Evolutionary conservation across 2,329 filamentous ascomycete species (phyloP).

Genomic region (Thyridium curvatum): DNA sequence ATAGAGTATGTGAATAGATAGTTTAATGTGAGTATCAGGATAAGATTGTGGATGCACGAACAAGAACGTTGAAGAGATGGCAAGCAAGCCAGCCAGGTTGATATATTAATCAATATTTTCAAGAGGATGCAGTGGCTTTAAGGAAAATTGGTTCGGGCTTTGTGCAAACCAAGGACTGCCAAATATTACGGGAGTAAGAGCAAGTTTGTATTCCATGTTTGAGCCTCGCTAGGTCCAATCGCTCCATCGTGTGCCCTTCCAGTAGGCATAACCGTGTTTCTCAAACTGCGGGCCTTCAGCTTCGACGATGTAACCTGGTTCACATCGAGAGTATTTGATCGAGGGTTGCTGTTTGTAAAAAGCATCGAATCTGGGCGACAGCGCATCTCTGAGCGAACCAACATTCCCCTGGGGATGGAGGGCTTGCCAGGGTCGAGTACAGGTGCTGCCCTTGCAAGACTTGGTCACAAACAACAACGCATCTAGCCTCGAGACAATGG

Average conservation of each 20-base stretch:
- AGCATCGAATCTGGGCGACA: slow-evolving; percentile 37
- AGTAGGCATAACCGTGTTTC: slow-evolving; percentile 17
- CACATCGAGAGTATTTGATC: slow-evolving; percentile 47
- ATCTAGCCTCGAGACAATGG: slow-evolving; percentile 46
- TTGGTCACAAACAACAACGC: slow-evolving; percentile 54
- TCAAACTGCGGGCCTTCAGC: slow-evolving; percentile 47
- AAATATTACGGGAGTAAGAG: too few species aligned
- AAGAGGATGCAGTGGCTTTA: too few species aligned
- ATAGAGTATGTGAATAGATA: too few species aligned
- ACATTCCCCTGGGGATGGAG: slow-evolving; percentile 50
- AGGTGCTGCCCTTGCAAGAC: slow-evolving; percentile 48
- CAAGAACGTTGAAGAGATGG: too few species aligned
- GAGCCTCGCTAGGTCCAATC: slow-evolving; percentile 22
- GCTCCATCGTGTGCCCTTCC: slow-evolving; percentile 16
- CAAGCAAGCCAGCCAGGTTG: too few species aligned
- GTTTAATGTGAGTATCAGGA: too few species aligned
- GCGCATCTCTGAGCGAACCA: slow-evolving; percentile 41
- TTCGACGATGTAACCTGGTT: slow-evolving; percentile 47
- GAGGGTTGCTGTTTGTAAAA: slow-evolving; percentile 47
- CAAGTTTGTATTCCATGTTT: too few species aligned
- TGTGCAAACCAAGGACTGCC: too few species aligned
- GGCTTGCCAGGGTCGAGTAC: slow-evolving; percentile 48
- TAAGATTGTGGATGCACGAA: too few species aligned
- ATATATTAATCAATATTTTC: too few species aligned
- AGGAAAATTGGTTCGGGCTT: too few species aligned